A percentile compares a stretch with the other conserved stretches of the same genome.
Conservation (phyloP, 352 stramenopile species). For the Phytopythium cucurbitacearum region DNA sequence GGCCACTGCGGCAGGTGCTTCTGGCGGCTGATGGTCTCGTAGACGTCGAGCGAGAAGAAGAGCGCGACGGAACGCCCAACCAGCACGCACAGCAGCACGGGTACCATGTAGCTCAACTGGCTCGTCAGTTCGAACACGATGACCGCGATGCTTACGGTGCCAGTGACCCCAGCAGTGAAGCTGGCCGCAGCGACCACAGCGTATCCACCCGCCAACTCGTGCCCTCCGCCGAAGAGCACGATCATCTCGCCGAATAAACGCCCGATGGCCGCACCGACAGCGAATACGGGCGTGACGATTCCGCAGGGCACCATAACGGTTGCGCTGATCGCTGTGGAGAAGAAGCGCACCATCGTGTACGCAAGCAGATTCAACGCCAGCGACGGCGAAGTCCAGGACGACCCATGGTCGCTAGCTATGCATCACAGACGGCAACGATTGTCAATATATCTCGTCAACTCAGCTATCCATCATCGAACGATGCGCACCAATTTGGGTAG, state of each 20-base stretch:
- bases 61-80: conserved; percentile 60
- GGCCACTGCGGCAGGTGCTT: conserved; percentile 82
- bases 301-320: conserved; percentile 87
- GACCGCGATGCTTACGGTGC: conserved; percentile 74
- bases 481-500: conserved; percentile 23
- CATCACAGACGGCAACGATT: neutral
- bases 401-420: conserved; percentile 35
- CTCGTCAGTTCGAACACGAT: conserved; percentile 88
- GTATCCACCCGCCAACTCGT: conserved; percentile 61
- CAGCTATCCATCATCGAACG: neutral
- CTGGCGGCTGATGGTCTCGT: conserved; percentile 77
- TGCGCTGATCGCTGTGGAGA: conserved; percentile 70
- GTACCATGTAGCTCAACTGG: conserved; percentile 89
- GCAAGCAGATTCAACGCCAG: conserved; percentile 61
- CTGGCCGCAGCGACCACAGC: conserved; percentile 77
- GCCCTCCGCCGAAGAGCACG: conserved; percentile 42
- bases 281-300: conserved; percentile 90
- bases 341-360: conserved; percentile 72
- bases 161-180: conserved; percentile 77
- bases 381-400: conserved; percentile 57
- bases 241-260: conserved; percentile 88
- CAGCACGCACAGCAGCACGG: conserved; percentile 77
- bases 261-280: conserved; percentile 83
- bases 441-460: neutral
- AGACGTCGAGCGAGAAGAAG: conserved; percentile 78